Percentiles rank a stretch among this genome's conserved stretches.
Evolutionary conservation across 2,329 filamentous ascomycete species (phyloP).

Genomic region (Blastomyces percursus): DNA sequence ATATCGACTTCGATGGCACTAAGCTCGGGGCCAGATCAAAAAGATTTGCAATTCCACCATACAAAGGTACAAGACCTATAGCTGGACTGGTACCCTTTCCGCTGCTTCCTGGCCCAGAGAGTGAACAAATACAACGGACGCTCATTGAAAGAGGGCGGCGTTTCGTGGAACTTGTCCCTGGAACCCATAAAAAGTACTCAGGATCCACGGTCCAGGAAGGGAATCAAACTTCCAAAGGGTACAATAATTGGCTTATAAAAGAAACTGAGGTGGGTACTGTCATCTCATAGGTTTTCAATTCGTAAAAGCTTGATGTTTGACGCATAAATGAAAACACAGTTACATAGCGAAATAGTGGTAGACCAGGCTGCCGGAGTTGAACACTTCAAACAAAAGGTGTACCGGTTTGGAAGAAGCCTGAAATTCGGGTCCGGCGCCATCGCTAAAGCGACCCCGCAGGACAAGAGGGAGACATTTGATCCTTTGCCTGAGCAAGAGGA

Average conservation of each 20-base stretch:
- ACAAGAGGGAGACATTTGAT: conserved; percentile 2
- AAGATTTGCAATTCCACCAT: not conserved
- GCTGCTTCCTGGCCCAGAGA: not conserved
- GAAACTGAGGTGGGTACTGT: not conserved
- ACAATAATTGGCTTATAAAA: conserved; percentile 1
- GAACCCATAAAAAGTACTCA: conserved; percentile 2
- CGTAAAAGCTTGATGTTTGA: not conserved
- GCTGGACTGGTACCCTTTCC: not conserved
- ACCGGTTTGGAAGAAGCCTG: not conserved
- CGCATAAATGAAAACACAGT: not conserved
- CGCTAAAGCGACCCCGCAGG: not conserved
- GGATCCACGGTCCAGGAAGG: not conserved
- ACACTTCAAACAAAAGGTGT: not conserved
- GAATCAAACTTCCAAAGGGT: not conserved
- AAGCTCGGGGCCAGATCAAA: not conserved
- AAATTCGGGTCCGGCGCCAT: not conserved
- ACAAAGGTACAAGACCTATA: not conserved
- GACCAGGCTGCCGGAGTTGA: not conserved
- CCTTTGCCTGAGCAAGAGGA: not conserved
- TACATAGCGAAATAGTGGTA: not conserved
- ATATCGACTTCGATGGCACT: not conserved
- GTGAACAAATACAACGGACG: not conserved
- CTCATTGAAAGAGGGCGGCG: not conserved
- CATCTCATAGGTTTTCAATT: not conserved
- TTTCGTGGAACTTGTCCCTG: not conserved